A percentile compares a stretch with the other conserved stretches of the same genome.
Evolutionary conservation across 2,329 filamentous ascomycete genomes (phyloP).

Genomic region (Colletotrichum cordylinicola): DNA sequence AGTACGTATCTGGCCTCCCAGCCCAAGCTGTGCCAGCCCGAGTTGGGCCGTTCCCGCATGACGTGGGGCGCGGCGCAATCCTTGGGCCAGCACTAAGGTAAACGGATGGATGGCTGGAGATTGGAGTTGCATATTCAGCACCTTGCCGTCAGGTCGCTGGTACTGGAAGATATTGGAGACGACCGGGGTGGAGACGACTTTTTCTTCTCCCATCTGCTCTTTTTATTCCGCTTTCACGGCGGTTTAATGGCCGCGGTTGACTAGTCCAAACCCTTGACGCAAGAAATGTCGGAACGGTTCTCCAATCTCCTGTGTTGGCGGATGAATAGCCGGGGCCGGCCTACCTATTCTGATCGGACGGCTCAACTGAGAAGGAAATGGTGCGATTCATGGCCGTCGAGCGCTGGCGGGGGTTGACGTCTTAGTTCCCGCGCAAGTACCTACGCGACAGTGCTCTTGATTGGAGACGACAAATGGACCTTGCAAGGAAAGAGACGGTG

Average conservation of each 20-base stretch:
- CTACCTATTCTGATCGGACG: neutral
- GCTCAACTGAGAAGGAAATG: neutral
- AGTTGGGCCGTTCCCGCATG: conserved; percentile 14
- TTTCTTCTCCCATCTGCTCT: neutral
- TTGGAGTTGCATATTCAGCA: conserved; percentile 6
- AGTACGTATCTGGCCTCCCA: neutral
- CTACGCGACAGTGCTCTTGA: neutral
- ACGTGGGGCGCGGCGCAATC: conserved; percentile 6
- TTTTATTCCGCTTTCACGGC: neutral
- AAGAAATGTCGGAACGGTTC: neutral
- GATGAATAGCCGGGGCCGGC: neutral
- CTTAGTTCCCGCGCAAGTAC: neutral
- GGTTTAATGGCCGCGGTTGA: neutral
- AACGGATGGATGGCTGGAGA: conserved; percentile 1
- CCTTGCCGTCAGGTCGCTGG: conserved; percentile 10
- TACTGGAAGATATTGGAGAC: neutral
- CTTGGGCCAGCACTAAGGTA: neutral
- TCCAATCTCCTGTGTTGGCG: neutral
- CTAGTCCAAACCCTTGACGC: neutral
- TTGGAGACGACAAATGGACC: neutral
- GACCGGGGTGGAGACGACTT: neutral
- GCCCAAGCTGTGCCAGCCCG: neutral
- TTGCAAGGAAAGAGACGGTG: neutral
- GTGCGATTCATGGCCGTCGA: neutral
- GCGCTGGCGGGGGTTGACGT: neutral